A percentile compares a stretch with the other conserved stretches of the same genome.
Conservation (phyloP, 2,329 filamentous ascomycete species). For the Escovopsis sp. region DNA sequence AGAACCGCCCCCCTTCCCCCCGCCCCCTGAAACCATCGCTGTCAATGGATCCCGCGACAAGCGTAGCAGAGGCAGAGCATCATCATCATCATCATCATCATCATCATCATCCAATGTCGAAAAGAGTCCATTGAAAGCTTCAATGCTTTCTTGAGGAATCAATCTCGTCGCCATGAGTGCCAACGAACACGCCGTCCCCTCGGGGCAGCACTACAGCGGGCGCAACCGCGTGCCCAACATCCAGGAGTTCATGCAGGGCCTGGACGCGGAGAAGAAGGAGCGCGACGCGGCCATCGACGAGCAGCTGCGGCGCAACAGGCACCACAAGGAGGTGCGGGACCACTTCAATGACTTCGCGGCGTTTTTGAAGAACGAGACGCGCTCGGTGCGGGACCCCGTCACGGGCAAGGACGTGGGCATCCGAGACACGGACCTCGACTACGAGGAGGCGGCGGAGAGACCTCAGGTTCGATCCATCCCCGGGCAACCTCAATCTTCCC, state of each 20-base stretch:
- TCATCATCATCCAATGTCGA: no score
- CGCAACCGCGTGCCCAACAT: constrained; percentile 78
- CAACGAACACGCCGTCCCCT: constrained; percentile 27
- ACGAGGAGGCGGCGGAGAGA: constrained; percentile 55
- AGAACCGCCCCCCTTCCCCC: no score
- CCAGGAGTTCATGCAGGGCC: constrained; percentile 62
- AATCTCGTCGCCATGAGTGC: constrained; percentile 19
- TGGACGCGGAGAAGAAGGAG: constrained; percentile 66
- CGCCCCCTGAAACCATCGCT: no score
- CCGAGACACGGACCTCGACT: constrained; percentile 58
- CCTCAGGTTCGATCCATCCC: constrained; percentile 38
- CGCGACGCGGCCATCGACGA: constrained; percentile 60
- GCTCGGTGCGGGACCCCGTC: constrained; percentile 70
- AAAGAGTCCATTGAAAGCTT: no score
- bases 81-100: no score
- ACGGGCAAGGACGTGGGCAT: constrained; percentile 79
- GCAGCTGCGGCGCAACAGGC: constrained; percentile 25
- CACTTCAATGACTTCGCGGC: constrained; percentile 25
- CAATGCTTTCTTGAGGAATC: no score
- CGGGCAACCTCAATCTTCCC: background rate
- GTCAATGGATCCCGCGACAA: no score
- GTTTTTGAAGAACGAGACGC: constrained; percentile 36
- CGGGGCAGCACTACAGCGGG: constrained; percentile 64
- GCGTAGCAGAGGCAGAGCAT: no score
- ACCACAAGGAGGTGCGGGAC: constrained; percentile 23